Base-by-base conservation (phyloP, 129 eudicot genomes). In the Rutidosis leptorrhynchoides region DNA sequence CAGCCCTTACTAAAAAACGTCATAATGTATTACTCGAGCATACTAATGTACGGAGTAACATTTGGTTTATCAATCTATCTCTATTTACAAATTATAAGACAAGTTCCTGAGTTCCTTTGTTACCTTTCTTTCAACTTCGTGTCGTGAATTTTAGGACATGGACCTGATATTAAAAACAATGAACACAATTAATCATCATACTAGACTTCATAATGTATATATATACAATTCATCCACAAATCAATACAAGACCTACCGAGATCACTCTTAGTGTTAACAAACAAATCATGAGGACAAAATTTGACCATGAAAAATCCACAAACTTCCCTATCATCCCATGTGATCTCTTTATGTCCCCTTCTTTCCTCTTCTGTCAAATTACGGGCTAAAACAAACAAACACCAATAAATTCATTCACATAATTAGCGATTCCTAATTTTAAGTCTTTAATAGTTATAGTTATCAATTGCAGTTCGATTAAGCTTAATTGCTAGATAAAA, bases 71-170 rank as follows among this genome's bases (percentile, higher is more conserved):
- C 28, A 40, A 4, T 40, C 46, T 40, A 17, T 20, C 21, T 17
- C 23, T 49, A 17, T 49, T 20, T 29, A 72, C 56, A 35, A 3
- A 35, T 37, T 3, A 16, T 28, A 73, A 28, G n/a, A 65, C 21
- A 15, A 27, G 22, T 55, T 20, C 19, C 51, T 64, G 30, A 66
- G 57, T 32, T 56, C 16, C 32, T 55, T 61, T 19, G 69, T 68
- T 86, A 93, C 99, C 99, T 93, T 64, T 93, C 99, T 76, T 93
- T 93, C 84, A 93, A 71, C 85, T 93, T 93, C 15, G 76, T 83
- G 67, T 93, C 99, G 59, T 93, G 99, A 64, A 93, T 83, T 77
- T 80, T 93, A 23, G 92, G 86, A 83, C 99, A 93, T 27, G 78
- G 77, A 33, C 99, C 99, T 93, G 85, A 49, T 16, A 60, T 3